phyloP scores from a whole-genome alignment of 768 basidiomycete genomes.

The Tylopilus subfusipes region DNA sequence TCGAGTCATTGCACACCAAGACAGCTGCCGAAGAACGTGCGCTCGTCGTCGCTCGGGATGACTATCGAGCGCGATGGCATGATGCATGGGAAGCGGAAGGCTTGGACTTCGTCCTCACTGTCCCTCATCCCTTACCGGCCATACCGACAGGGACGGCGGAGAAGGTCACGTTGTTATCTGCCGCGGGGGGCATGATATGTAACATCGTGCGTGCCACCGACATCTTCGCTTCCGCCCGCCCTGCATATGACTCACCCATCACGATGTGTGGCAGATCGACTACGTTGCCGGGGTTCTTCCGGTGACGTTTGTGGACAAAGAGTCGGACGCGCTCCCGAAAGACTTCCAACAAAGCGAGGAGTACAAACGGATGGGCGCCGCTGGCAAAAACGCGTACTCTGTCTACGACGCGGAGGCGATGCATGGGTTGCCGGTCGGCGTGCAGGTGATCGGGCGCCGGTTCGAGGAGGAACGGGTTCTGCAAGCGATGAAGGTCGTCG shows the following conservation, averaged over 20 bases:
- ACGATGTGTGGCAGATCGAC: conserved; percentile 41
- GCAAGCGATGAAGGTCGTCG: conserved; percentile 62
- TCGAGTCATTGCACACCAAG: conserved; percentile 35
- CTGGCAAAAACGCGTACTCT: conserved; percentile 45
- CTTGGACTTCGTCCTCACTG: conserved; percentile 41
- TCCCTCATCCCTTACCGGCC: conserved; percentile 38
- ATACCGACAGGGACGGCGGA: conserved; percentile 35
- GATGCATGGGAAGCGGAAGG: conserved; percentile 37
- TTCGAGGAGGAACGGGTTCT: conserved; percentile 74
- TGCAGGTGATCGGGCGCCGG: conserved; percentile 59
- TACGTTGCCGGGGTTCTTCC: conserved; percentile 60
- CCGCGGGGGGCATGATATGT: conserved; percentile 37
- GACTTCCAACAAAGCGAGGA: conserved; percentile 26
- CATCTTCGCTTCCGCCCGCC: background rate
- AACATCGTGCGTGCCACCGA: conserved; percentile 37
- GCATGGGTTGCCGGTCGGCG: conserved; percentile 65
- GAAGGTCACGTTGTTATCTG: conserved; percentile 34
- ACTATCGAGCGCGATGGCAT: conserved; percentile 31
- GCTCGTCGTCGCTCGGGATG: conserved; percentile 26
- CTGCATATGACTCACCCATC: background rate
- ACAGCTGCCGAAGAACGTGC: conserved; percentile 27
- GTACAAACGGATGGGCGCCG: conserved; percentile 36
- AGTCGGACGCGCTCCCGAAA: conserved; percentile 37
- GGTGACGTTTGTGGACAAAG: conserved; percentile 48
- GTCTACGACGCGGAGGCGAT: conserved; percentile 60